Evolutionary conservation across 495 filamentous ascomycete genomes (phyloP).

Genomic region (Recurvomyces mirabilis): DNA sequence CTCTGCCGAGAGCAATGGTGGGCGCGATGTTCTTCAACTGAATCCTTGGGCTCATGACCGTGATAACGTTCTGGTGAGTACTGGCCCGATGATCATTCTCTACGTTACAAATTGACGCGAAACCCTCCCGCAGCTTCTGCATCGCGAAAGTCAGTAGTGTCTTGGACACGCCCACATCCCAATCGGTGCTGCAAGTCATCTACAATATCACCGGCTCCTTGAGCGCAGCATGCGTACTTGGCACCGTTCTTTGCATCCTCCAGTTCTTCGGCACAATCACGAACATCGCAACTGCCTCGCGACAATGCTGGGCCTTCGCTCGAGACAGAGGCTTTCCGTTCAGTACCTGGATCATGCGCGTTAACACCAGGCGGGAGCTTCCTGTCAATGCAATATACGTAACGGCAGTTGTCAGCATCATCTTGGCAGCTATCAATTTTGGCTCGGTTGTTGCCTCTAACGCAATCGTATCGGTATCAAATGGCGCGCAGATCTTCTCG

Average conservation of each 20-base stretch:
- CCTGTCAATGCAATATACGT: slow-evolving; percentile 23
- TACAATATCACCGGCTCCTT: slow-evolving; percentile 20
- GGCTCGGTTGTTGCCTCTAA: slow-evolving; percentile 39
- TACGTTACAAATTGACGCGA: slow-evolving; percentile 22
- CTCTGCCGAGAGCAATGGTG: slow-evolving; percentile 29
- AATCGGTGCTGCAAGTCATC: slow-evolving; percentile 35
- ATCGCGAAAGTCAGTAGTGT: slow-evolving; percentile 35
- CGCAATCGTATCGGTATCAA: slow-evolving; percentile 35
- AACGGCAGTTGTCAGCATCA: slow-evolving; percentile 29
- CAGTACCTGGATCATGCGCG: slow-evolving; percentile 20
- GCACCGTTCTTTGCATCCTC: slow-evolving; percentile 26
- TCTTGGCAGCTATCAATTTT: slow-evolving; percentile 39
- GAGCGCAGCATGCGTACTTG: slow-evolving; percentile 28
- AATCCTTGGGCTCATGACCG: slow-evolving; percentile 21
- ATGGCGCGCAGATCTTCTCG: slow-evolving; percentile 14
- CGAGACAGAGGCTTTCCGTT: slow-evolving; percentile 40
- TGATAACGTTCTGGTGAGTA: slow-evolving; percentile 16
- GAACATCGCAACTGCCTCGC: slow-evolving; percentile 30
- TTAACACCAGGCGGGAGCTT: slow-evolving; percentile 5
- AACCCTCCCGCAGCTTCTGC: slow-evolving; percentile 24
- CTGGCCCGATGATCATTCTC: slow-evolving; percentile 16
- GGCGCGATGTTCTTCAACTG: slow-evolving; percentile 25
- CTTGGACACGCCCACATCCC: slow-evolving; percentile 28
- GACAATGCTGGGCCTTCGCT: slow-evolving; percentile 45
- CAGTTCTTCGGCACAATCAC: slow-evolving; percentile 30